Evolutionary conservation across 345 rosid species (phyloP), one percentile per base, ranked within the genome.

Genomic region (Eucalyptus polybractea): DNA sequence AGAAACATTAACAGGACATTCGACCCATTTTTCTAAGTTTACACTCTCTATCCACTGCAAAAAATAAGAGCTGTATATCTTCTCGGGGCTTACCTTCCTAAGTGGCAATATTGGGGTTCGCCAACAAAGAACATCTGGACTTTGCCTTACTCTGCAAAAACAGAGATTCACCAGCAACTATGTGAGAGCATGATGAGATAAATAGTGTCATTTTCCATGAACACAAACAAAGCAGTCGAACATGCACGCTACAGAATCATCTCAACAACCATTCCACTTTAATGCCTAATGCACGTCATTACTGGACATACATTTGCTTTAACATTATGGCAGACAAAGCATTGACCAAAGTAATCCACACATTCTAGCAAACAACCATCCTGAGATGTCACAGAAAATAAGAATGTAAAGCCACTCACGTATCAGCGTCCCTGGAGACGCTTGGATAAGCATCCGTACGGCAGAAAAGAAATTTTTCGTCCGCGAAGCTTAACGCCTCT

Each of bases 101-200:
- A 90, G 42, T 5, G 94, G 93, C 91, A 93, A 91, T 44, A 87
- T 76, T 3, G 96, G 94, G 51, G 95, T 95, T 91, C 94, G 94
- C 99, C 98, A 96, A 88, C 99, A 94, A 88, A 93, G 93, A 42
- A 93, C 86, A 87, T 90, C 91, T 4, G 95, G 88, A 86, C 90
- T 90, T 90, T 94, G 95, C 90, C 92, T 92, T 58, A 31, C 8
- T 88, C 98, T 96, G 96, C 93, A 86, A 80, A 87, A 91, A 90
- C 80, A 49, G 76, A 47, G 86, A 89, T 21, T 44, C 49, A 3
- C 31, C 54, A 33, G 62, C 44, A 50, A 49, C 22, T 31, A 88
- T 7, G 81, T 49, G 12, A 42, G 65, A 76, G 44, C 27, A 72
- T 72, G 44, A 10, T 19, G 24, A 72, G 47, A 86, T 53, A 54